Conservation (phyloP, 495 filamentous ascomycete genomes). For the Aspergillus sclerotiicarbonarius region DNA sequence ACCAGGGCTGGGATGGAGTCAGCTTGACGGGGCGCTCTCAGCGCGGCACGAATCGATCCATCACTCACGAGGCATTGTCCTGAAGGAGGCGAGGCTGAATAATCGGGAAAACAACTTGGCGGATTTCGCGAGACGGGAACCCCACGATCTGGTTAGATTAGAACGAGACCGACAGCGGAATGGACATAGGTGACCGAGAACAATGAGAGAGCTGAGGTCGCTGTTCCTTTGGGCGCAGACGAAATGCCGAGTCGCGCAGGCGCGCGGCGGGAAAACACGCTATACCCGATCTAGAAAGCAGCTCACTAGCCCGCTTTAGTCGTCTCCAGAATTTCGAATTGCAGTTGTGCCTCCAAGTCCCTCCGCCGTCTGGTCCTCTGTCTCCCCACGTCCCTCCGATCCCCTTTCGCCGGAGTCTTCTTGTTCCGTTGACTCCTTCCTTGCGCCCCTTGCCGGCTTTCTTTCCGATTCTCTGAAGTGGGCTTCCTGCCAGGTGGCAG, state of each 20-base stretch:
- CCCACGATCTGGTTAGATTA: not conserved
- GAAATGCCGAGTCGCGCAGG: constrained; percentile 20
- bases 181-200: not conserved
- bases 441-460: constrained; percentile 9
- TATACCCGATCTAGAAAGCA: constrained; percentile 38
- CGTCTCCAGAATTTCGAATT: constrained; percentile 31
- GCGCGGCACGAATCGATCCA: constrained; percentile 17
- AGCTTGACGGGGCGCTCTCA: constrained; percentile 11
- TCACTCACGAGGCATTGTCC: constrained; percentile 41
- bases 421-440: constrained; percentile 12
- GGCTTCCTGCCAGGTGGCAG: constrained; percentile 33
- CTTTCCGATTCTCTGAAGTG: constrained; percentile 14
- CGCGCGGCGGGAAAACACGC: constrained; percentile 23
- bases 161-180: not conserved
- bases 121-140: constrained; percentile 4
- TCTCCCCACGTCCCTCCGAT: constrained; percentile 2
- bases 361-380: not conserved
- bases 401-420: constrained; percentile 17
- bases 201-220: not conserved
- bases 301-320: constrained; percentile 29
- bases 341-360: constrained; percentile 3
- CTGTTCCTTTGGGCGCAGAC: constrained; percentile 2
- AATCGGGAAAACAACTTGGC: constrained; percentile 39
- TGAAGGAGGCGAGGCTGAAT: constrained; percentile 22
- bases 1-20: constrained; percentile 33